These are phyloP conservation scores for Nepenthes mirabilis DNA, from an alignment of 148 eudicot species.

Conservation along the genomic window DNA sequence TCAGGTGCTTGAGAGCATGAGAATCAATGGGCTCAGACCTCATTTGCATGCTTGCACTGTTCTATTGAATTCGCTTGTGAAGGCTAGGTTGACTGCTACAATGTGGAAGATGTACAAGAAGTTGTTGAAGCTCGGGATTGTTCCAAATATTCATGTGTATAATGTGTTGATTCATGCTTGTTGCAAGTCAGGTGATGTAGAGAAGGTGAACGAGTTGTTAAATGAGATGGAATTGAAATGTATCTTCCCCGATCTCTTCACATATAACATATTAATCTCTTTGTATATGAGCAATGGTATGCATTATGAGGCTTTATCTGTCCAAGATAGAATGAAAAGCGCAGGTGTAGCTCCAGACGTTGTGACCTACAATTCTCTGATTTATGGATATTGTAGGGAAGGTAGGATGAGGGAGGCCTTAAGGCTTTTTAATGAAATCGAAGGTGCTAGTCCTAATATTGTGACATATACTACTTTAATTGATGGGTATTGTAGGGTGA, in stretches of 20 bases:
- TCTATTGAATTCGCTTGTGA: conserved; percentile 62
- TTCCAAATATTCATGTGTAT: conserved; percentile 60
- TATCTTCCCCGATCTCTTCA: conserved; percentile 59
- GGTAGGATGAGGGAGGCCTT: conserved; percentile 86
- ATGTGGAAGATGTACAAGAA: conserved; percentile 73
- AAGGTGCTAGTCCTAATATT: conserved; percentile 46
- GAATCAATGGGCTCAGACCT: conserved; percentile 37
- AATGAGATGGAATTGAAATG: conserved; percentile 60
- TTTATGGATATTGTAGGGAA: conserved; percentile 67
- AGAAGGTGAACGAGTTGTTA: conserved; percentile 56
- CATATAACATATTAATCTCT: conserved; percentile 76
- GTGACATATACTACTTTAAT: conserved; percentile 83
- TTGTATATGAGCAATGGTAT: conserved; percentile 69
- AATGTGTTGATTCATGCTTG: conserved; percentile 88
- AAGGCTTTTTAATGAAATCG: conserved; percentile 60
- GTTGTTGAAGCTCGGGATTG: conserved; percentile 54
- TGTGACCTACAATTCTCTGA: conserved; percentile 69
- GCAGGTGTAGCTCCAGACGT: conserved; percentile 59
- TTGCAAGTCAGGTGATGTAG: conserved; percentile 65
- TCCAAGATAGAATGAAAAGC: conserved; percentile 74
- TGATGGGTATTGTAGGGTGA: conserved; percentile 78
- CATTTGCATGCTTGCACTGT: conserved; percentile 82
- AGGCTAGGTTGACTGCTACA: conserved; percentile 37
- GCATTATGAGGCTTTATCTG: conserved; percentile 75
- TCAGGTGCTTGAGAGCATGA: conserved; percentile 84